These are phyloP conservation scores for Aristolochia contorta DNA, from an alignment of 164 flowering plant genomes.

Conservation along the genomic window DNA sequence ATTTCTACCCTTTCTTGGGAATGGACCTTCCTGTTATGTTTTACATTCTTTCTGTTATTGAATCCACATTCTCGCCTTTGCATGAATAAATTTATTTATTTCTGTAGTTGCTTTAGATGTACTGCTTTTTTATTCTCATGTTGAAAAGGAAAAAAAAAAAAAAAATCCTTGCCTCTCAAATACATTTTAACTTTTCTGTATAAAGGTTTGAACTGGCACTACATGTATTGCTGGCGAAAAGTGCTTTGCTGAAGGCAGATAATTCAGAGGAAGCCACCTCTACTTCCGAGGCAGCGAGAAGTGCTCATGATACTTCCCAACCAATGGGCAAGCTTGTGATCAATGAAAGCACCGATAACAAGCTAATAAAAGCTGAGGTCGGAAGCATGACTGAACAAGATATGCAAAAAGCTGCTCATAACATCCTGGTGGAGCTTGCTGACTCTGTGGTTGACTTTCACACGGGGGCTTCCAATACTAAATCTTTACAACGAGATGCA, in stretches of 20 bases:
- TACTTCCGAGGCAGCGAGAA: conserved; percentile 25
- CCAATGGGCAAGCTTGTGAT: conserved; percentile 30
- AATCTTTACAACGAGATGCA: conserved; percentile 24
- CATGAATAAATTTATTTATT: too few relatives aligned
- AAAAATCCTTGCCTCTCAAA: too few relatives aligned
- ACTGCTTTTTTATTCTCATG: too few relatives aligned
- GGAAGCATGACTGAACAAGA: conserved; percentile 32
- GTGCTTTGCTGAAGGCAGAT: conserved; percentile 37
- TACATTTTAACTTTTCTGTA: not conserved
- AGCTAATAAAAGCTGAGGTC: conserved; percentile 33
- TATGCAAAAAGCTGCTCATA: conserved; percentile 32
- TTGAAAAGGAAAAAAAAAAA: too few relatives aligned
- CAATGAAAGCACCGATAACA: conserved; percentile 19
- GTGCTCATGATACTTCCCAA: conserved; percentile 26
- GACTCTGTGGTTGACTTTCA: conserved; percentile 48
- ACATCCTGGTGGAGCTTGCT: conserved; percentile 47
- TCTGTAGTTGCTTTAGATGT: not conserved
- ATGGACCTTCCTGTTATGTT: too few relatives aligned
- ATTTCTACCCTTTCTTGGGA: too few relatives aligned
- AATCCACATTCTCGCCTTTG: too few relatives aligned
- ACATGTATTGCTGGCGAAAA: conserved; percentile 62
- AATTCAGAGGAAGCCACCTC: conserved; percentile 40
- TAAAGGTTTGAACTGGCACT: conserved; percentile 90
- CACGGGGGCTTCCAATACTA: conserved; percentile 29
- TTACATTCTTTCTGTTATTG: too few relatives aligned